Evolutionary conservation across 306 rosid species (phyloP).

Genomic region (Trifolium fragiferum): DNA sequence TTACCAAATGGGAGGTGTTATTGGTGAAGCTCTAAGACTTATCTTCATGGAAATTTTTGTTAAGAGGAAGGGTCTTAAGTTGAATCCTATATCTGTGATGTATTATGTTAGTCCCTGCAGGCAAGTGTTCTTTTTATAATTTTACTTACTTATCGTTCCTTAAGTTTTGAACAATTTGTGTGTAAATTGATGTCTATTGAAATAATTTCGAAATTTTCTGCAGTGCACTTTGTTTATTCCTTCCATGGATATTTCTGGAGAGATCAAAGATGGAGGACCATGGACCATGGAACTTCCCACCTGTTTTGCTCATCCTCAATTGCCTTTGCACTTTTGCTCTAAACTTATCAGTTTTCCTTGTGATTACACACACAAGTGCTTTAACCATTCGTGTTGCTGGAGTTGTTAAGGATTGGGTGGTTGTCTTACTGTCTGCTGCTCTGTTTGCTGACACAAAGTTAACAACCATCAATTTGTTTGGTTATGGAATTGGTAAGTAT

Average conservation of each 20-base stretch:
- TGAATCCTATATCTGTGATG: constrained; percentile 93
- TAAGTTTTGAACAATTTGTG: constrained; percentile 6
- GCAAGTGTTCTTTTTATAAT: constrained; percentile 48
- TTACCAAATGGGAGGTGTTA: constrained; percentile 99
- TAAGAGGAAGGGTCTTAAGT: constrained; percentile 91
- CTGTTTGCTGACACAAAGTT: constrained; percentile 95
- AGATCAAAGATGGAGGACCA: constrained; percentile 83
- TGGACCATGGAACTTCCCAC: constrained; percentile 86
- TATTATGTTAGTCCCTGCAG: constrained; percentile 99
- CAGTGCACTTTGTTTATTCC: constrained; percentile 91
- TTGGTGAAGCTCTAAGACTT: constrained; percentile 97
- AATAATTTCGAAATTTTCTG: constrained; percentile 44
- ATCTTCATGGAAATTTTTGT: constrained; percentile 99
- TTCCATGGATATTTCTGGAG: constrained; percentile 98
- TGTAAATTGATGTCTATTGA: constrained; percentile 21
- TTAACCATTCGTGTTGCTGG: constrained; percentile 99
- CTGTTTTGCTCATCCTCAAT: constrained; percentile 75
- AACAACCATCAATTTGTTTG: constrained; percentile 82
- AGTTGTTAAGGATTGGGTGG: constrained; percentile 99
- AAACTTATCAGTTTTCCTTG: constrained; percentile 97
- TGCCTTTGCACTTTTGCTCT: constrained; percentile 96
- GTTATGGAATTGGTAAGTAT: constrained; percentile 90
- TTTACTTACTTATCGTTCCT: constrained; percentile 12
- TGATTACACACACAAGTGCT: constrained; percentile 96
- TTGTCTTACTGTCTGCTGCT: constrained; percentile 88